These are phyloP conservation scores for Paulownia fortunei DNA, from an alignment of 257 asterid genomes.

Conservation along the genomic window DNA sequence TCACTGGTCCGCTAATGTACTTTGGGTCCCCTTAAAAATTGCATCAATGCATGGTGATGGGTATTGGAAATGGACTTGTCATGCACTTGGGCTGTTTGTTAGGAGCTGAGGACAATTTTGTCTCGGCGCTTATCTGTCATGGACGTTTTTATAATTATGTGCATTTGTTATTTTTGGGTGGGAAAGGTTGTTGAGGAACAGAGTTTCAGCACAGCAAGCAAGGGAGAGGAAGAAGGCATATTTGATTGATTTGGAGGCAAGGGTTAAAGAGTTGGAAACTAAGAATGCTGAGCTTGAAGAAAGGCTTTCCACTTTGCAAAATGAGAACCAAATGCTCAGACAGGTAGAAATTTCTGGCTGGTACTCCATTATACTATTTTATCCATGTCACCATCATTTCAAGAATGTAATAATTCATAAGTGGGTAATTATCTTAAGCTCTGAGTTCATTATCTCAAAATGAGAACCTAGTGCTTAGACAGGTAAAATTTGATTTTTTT, in stretches of 20 bases:
- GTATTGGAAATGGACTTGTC: slow-evolving; percentile 28
- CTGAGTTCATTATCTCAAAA: not conserved
- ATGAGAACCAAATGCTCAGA: slow-evolving; percentile 99
- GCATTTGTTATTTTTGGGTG: not conserved
- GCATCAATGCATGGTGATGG: slow-evolving; percentile 27
- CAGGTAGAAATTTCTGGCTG: slow-evolving; percentile 51
- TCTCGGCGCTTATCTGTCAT: not conserved
- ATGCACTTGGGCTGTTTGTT: slow-evolving; percentile 28
- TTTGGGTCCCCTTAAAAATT: slow-evolving; percentile 12
- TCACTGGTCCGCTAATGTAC: slow-evolving; percentile 27
- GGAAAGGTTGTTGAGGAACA: slow-evolving; percentile 89
- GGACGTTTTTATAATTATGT: slow-evolving; percentile 27
- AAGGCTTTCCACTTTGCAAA: slow-evolving; percentile 87
- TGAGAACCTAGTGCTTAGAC: not conserved
- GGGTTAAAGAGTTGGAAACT: slow-evolving; percentile 88
- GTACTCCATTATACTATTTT: not conserved
- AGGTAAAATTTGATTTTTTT: not conserved
- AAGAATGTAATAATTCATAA: not conserved
- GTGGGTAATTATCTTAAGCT: not conserved
- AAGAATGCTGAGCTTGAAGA: slow-evolving; percentile 98
- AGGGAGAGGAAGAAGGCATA: slow-evolving; percentile 99
- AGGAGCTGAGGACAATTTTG: not conserved
- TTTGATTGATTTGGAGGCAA: slow-evolving; percentile 82
- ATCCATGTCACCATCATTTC: not conserved
- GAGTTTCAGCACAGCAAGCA: slow-evolving; percentile 99